Evolutionary conservation across 108 stramenopile species (phyloP).

Genomic region (Cyclotella atomus): DNA sequence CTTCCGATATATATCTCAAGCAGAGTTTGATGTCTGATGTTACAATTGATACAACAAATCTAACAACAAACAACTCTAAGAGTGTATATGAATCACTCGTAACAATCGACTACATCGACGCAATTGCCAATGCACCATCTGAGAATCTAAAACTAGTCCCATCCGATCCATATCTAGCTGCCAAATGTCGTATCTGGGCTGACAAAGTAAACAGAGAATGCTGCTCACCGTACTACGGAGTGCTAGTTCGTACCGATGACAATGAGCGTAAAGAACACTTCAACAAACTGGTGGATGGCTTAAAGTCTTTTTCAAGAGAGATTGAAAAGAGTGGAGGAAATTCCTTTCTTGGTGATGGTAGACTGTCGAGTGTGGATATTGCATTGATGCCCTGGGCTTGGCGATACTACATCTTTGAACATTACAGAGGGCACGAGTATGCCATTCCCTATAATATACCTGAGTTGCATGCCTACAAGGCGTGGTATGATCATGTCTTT

Average conservation of each 20-base stretch:
- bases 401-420: constrained; percentile 83
- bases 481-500: constrained; percentile 82
- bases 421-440: constrained; percentile 78
- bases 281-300: constrained; percentile 60
- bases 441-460: constrained; percentile 56
- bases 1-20: not conserved
- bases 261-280: constrained; percentile 70
- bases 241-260: constrained; percentile 74
- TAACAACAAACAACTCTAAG: too few relatives aligned
- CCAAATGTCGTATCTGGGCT: constrained; percentile 71
- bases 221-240: constrained; percentile 83
- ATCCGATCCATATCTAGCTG: constrained; percentile 75
- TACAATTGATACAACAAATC: not conserved
- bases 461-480: constrained; percentile 65
- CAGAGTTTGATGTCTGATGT: not conserved
- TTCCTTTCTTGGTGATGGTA: constrained; percentile 61
- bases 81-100: constrained; percentile 79
- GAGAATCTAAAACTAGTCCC: constrained; percentile 57
- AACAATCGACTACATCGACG: constrained; percentile 78
- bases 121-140: constrained; percentile 59
- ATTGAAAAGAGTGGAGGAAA: constrained; percentile 61
- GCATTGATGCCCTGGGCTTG: constrained; percentile 72
- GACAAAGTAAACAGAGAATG: constrained; percentile 84
- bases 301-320: constrained; percentile 65
- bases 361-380: constrained; percentile 71